Conservation (phyloP, 106 monocot genomes). For the Amphibolis antarctica region DNA sequence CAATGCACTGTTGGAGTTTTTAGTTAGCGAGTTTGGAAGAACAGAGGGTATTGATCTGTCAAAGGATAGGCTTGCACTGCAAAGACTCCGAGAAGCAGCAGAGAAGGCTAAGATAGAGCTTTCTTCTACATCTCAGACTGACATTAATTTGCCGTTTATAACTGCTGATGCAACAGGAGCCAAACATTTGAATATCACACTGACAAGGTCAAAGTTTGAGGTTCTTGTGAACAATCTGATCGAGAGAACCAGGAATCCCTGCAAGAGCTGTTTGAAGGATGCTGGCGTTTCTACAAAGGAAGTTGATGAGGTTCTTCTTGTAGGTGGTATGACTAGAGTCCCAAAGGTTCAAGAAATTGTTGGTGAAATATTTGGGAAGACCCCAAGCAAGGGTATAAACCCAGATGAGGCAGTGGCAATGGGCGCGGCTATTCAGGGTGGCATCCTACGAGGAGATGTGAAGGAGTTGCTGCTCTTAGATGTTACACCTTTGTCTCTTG, state of each 20-base stretch:
- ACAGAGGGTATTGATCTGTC: slow-evolving; percentile 64
- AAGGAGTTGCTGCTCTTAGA: slow-evolving; percentile 42
- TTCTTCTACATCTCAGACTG: slow-evolving; percentile 77
- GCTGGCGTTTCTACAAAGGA: slow-evolving; percentile 52
- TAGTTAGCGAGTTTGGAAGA: slow-evolving; percentile 59
- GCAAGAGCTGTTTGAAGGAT: slow-evolving; percentile 80
- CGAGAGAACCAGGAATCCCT: slow-evolving; percentile 59
- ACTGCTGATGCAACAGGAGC: slow-evolving; percentile 78
- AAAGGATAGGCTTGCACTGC: slow-evolving; percentile 66
- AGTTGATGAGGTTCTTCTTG: slow-evolving; percentile 79
- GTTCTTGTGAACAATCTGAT: slow-evolving; percentile 51
- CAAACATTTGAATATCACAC: slow-evolving; percentile 70
- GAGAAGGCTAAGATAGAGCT: slow-evolving; percentile 88
- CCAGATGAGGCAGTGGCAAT: slow-evolving; percentile 81
- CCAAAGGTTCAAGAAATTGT: slow-evolving; percentile 74
- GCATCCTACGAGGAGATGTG: slow-evolving; percentile 78
- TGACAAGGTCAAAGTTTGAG: slow-evolving; percentile 81
- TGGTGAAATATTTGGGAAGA: slow-evolving; percentile 58
- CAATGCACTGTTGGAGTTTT: slow-evolving; percentile 55
- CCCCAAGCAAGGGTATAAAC: slow-evolving; percentile 76
- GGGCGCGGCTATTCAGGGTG: slow-evolving; percentile 87
- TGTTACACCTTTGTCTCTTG: too few relatives aligned
- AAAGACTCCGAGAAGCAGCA: slow-evolving; percentile 77
- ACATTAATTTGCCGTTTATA: slow-evolving; percentile 70
- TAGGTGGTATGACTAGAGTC: slow-evolving; percentile 85